Evolutionary conservation across 1,284 basidiomycete species (phyloP).

Genomic region (Fomes fomentarius): DNA sequence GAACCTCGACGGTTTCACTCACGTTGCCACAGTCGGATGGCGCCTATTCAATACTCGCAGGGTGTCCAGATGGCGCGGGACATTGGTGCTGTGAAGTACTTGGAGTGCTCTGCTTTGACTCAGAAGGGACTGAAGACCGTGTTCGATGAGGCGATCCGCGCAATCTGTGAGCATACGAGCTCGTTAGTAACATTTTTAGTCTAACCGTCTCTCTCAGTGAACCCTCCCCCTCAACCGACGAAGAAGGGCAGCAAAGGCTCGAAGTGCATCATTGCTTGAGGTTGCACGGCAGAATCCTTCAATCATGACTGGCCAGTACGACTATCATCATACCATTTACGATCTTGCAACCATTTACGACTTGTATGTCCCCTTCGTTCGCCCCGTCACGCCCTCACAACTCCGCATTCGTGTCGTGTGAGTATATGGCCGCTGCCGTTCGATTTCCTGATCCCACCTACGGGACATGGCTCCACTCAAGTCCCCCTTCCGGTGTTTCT

Average conservation of each 20-base stretch:
- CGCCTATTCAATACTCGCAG: constrained; percentile 91
- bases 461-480: constrained; percentile 20
- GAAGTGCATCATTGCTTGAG: constrained; percentile 75
- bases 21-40: constrained; percentile 73
- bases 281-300: constrained; percentile 7
- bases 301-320: constrained; percentile 27
- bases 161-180: constrained; percentile 71
- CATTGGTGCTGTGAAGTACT: constrained; percentile 94
- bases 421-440: constrained; percentile 21
- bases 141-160: constrained; percentile 95
- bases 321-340: constrained; percentile 37
- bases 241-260: constrained; percentile 42
- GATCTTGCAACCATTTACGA: constrained; percentile 39
- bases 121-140: constrained; percentile 98
- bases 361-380: constrained; percentile 32
- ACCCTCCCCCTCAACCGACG: constrained; percentile 69
- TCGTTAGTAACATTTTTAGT: constrained; percentile 1
- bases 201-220: constrained; percentile 51
- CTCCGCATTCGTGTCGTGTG: constrained; percentile 17
- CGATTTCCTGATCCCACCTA: constrained; percentile 15
- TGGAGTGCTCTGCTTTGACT: constrained; percentile 97
- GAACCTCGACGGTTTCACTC: constrained; percentile 3
- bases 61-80: constrained; percentile 92
- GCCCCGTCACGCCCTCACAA: constrained; percentile 15
- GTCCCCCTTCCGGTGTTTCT: constrained; percentile 21